Conservation (phyloP, 2,329 filamentous ascomycete genomes). For the Epichloe glyceriae region DNA sequence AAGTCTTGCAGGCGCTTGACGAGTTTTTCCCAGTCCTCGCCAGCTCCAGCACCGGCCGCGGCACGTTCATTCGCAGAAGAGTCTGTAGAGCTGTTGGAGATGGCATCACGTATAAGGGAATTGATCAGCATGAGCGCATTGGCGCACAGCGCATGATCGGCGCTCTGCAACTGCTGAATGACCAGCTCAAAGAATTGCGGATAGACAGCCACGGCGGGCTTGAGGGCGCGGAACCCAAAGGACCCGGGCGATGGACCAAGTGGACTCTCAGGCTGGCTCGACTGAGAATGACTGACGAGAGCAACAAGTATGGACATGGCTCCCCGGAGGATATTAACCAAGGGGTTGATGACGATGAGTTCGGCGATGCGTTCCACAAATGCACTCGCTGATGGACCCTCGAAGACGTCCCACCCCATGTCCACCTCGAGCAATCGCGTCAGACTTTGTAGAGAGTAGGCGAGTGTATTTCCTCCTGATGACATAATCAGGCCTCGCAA, state of each 20-base stretch:
- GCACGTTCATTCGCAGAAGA: slow-evolving; percentile 14
- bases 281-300: slow-evolving; percentile 75
- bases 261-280: slow-evolving; percentile 25
- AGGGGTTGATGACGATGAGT: slow-evolving; percentile 83
- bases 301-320: slow-evolving; percentile 95
- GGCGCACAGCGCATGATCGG: slow-evolving; percentile 88
- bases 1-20: slow-evolving; percentile 89
- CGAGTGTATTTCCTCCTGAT: slow-evolving; percentile 83
- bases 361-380: slow-evolving; percentile 71
- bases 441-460: slow-evolving; percentile 85
- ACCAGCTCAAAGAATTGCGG: slow-evolving; percentile 92
- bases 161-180: slow-evolving; percentile 80
- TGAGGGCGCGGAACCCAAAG: slow-evolving; percentile 83
- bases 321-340: slow-evolving; percentile 93
- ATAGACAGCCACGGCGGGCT: slow-evolving; percentile 80
- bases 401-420: slow-evolving; percentile 91
- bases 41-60: slow-evolving; percentile 9
- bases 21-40: slow-evolving; percentile 84
- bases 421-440: slow-evolving; percentile 84
- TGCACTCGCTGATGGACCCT: slow-evolving; percentile 47
- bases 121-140: slow-evolving; percentile 95
- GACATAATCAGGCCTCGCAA: slow-evolving; percentile 73
- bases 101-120: slow-evolving; percentile 81
- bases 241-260: slow-evolving; percentile 35
- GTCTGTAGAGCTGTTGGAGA: slow-evolving; percentile 55